A percentile compares a stretch with the other conserved stretches of the same genome.
These are phyloP conservation scores for Bothriochloa decipiens DNA, from an alignment of 176 grass and related monocot species.

Conservation along the genomic window DNA sequence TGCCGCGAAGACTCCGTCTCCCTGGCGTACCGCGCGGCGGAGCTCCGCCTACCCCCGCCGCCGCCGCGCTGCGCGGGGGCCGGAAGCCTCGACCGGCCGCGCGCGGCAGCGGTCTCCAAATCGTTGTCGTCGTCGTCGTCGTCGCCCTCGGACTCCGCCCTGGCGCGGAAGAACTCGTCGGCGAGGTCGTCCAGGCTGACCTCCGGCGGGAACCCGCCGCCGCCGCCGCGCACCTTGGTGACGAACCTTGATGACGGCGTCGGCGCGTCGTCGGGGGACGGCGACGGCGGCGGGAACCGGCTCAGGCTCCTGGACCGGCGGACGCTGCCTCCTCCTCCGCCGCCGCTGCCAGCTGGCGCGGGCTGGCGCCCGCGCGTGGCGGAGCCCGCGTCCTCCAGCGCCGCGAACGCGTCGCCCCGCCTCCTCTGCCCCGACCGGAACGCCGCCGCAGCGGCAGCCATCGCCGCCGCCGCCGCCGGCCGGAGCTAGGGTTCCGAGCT, in stretches of 20 bases:
- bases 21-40: conserved; percentile 66
- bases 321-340: background rate
- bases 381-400: conserved; percentile 35
- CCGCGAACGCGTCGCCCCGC: conserved; percentile 39
- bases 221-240: conserved; percentile 52
- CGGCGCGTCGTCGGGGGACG: conserved; percentile 51
- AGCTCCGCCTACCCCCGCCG: conserved; percentile 25
- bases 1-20: conserved; percentile 72
- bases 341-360: background rate
- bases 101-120: background rate
- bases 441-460: conserved; percentile 31
- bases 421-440: conserved; percentile 35
- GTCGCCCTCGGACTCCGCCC: conserved; percentile 91
- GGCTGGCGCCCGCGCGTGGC: conserved; percentile 40
- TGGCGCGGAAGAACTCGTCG: conserved; percentile 85
- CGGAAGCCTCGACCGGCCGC: conserved; percentile 41
- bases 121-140: conserved; percentile 38
- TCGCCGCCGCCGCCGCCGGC: background rate
- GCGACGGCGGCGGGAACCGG: conserved; percentile 68
- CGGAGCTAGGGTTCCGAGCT: conserved; percentile 43
- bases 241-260: conserved; percentile 83
- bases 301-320: conserved; percentile 82
- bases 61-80: conserved; percentile 30
- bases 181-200: conserved; percentile 96
- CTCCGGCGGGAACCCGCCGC: conserved; percentile 43